Evolutionary conservation across 2,329 filamentous ascomycete genomes (phyloP).

Genomic region (Exophiala bonariae): DNA sequence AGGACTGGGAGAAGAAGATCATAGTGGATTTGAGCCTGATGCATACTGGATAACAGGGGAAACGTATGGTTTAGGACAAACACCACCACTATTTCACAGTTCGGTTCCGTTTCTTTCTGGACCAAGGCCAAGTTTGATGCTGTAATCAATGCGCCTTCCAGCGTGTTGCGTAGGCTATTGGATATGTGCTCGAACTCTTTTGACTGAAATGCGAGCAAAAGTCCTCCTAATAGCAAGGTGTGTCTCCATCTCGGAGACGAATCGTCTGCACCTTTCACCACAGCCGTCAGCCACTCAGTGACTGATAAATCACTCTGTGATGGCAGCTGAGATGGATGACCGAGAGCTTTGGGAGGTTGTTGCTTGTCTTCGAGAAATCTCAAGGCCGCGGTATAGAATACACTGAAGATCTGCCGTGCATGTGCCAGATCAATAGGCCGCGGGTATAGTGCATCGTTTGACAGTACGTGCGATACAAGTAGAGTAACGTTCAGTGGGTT

Average conservation of each 20-base stretch:
- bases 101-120: slow-evolving; percentile 53
- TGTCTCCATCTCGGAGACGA: slow-evolving; percentile 76
- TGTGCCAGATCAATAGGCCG: slow-evolving; percentile 55
- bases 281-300: slow-evolving; percentile 60
- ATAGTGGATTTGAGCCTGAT: slow-evolving; percentile 63
- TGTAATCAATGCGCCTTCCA: slow-evolving; percentile 72
- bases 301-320: slow-evolving; percentile 53
- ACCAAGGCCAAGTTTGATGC: slow-evolving; percentile 74
- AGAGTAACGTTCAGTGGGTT: slow-evolving; percentile 64
- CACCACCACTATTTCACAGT: slow-evolving; percentile 57
- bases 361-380: slow-evolving; percentile 52
- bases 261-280: slow-evolving; percentile 61
- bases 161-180: slow-evolving; percentile 60
- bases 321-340: slow-evolving; percentile 32
- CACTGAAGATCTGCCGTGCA: slow-evolving; percentile 57
- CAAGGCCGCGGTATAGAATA: slow-evolving; percentile 62
- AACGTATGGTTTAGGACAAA: slow-evolving; percentile 78
- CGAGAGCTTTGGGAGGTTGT: slow-evolving; percentile 30
- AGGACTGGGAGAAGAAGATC: slow-evolving; percentile 70
- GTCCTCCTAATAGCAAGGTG: slow-evolving; percentile 73
- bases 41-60: slow-evolving; percentile 63
- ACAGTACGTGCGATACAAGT: slow-evolving; percentile 60
- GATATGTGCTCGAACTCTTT: slow-evolving; percentile 55
- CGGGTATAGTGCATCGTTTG: slow-evolving; percentile 60
- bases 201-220: slow-evolving; percentile 69